Conservation (phyloP, 768 basidiomycete species). For the Mycena rebaudengoi region DNA sequence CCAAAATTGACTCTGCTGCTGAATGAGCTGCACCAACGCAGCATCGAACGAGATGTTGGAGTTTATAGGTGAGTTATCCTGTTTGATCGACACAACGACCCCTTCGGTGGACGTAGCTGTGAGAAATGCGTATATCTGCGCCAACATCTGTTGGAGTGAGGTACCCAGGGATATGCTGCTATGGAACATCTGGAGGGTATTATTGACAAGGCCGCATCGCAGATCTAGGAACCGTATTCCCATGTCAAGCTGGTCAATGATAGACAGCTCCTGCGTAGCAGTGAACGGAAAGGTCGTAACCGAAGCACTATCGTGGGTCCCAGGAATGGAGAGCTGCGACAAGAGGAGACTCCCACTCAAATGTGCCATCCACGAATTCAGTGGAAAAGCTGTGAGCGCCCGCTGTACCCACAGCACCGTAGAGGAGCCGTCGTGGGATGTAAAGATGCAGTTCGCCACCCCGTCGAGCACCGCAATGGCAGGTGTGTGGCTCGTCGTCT, state of each 20-base stretch:
- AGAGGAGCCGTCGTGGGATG: background rate
- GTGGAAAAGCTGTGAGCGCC: background rate
- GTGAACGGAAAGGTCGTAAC: background rate
- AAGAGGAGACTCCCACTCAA: background rate
- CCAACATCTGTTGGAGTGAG: background rate
- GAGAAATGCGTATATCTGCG: background rate
- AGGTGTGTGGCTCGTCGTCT: slow-evolving; percentile 1
- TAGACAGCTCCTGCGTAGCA: slow-evolving; percentile 1
- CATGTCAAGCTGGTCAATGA: background rate
- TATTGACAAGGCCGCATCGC: background rate
- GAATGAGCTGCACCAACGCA: background rate
- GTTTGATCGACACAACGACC: slow-evolving; percentile 3
- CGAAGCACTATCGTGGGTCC: slow-evolving; percentile 4
- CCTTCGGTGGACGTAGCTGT: background rate
- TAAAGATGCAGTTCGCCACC: background rate
- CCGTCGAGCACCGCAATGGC: slow-evolving; percentile 1
- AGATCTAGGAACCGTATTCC: slow-evolving; percentile 6
- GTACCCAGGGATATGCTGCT: background rate
- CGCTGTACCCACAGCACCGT: background rate
- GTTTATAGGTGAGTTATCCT: background rate
- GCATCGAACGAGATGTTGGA: background rate
- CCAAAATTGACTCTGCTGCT: background rate
- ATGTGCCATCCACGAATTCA: background rate
- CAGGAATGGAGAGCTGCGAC: slow-evolving; percentile 7
- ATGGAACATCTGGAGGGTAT: background rate